Conservation (phyloP, 2,329 filamentous ascomycete species). For the Cladorrhinum sp. region DNA sequence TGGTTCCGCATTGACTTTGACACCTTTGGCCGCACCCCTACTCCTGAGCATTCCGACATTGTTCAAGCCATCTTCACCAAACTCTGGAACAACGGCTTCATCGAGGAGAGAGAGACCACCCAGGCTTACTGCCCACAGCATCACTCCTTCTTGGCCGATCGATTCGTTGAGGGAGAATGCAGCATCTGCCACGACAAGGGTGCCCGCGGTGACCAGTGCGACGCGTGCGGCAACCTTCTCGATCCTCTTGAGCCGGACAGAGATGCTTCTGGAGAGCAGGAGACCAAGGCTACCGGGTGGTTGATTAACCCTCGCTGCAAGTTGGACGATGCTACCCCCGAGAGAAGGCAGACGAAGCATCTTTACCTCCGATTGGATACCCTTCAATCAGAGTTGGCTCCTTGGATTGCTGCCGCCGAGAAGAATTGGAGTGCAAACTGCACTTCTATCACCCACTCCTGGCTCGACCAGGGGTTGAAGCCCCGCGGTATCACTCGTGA, state of each 20-base stretch:
- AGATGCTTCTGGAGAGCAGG: slow-evolving; percentile 21
- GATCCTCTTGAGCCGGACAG: slow-evolving; percentile 64
- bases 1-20: slow-evolving; percentile 97
- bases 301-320: slow-evolving; percentile 63
- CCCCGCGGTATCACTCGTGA: slow-evolving; percentile 88
- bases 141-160: slow-evolving; percentile 75
- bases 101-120: slow-evolving; percentile 80
- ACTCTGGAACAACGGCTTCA: slow-evolving; percentile 82
- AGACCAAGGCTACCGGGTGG: slow-evolving; percentile 26
- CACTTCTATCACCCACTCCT: slow-evolving; percentile 71
- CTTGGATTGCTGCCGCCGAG: slow-evolving; percentile 73
- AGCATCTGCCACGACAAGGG: slow-evolving; percentile 69
- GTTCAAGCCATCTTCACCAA: slow-evolving; percentile 86
- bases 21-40: slow-evolving; percentile 91
- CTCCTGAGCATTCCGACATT: slow-evolving; percentile 83
- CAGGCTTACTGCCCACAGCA: slow-evolving; percentile 89
- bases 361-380: slow-evolving; percentile 85
- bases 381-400: slow-evolving; percentile 70
- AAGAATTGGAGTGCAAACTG: slow-evolving; percentile 76
- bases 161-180: slow-evolving; percentile 79
- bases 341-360: slow-evolving; percentile 81
- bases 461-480: slow-evolving; percentile 80
- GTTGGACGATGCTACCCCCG: slow-evolving; percentile 77
- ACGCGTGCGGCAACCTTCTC: slow-evolving; percentile 66
- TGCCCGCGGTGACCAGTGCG: slow-evolving; percentile 59